Conservation (phyloP, 768 basidiomycete genomes). For the Crucibulum laeve region DNA sequence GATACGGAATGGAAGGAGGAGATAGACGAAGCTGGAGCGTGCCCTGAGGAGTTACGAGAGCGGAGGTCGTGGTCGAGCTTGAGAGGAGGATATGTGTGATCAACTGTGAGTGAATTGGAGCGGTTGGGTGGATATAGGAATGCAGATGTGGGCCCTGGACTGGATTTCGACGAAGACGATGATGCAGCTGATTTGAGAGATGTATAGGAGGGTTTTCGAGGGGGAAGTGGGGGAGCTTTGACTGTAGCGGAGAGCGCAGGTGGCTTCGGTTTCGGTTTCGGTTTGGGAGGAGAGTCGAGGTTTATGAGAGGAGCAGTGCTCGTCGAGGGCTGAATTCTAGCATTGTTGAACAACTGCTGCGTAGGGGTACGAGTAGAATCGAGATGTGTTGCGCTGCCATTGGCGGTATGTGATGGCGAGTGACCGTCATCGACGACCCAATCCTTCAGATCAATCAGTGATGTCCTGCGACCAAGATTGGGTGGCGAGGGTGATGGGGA, state of each 20-base stretch:
- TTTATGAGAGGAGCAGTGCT: conserved; percentile 50
- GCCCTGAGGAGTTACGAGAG: conserved; percentile 30
- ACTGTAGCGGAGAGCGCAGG: conserved; percentile 11
- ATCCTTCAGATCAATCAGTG: conserved; percentile 68
- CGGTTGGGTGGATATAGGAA: conserved; percentile 28
- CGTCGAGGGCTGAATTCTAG: conserved; percentile 5
- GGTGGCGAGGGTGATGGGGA: conserved; percentile 51
- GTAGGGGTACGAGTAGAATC: conserved; percentile 19
- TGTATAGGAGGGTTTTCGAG: conserved; percentile 55
- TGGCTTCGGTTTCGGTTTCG: conserved; percentile 21
- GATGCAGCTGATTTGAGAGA: conserved; percentile 40
- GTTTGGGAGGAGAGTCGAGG: conserved; percentile 46
- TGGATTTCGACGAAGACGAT: conserved; percentile 22
- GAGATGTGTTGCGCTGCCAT: conserved; percentile 11
- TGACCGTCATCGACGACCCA: conserved; percentile 68
- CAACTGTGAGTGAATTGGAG: conserved; percentile 49
- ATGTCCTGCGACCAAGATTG: conserved; percentile 47
- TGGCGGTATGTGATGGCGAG: conserved; percentile 18
- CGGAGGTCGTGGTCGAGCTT: conserved; percentile 30
- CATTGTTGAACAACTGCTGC: conserved; percentile 16
- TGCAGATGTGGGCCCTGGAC: conserved; percentile 12
- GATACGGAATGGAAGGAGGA: conserved; percentile 85
- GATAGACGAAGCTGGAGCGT: conserved; percentile 64
- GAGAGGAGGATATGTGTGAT: conserved; percentile 54
- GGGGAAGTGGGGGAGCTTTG: conserved; percentile 57